Base-by-base conservation (phyloP, 495 filamentous ascomycete species). In the Penicillium steckii region DNA sequence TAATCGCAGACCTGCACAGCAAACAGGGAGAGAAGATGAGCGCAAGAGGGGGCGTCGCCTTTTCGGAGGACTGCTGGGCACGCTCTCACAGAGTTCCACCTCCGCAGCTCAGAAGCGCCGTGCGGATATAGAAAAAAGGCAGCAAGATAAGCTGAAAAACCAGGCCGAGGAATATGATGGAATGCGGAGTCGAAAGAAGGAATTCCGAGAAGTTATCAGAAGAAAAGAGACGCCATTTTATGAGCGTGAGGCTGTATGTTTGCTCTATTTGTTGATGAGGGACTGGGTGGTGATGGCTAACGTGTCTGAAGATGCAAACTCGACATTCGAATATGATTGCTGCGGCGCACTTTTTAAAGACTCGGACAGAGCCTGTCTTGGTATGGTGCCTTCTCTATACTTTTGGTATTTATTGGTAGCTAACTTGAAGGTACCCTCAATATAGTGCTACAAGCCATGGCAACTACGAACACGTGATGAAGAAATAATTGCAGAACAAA, bases 391-490 rank as follows among this genome's bases (percentile, higher is more conserved):
- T 15, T 27, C 4, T 19, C 15, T 21, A 13, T 4, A 1, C 12
- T 6, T 23, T 48, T 12, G 17, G 33, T 10, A 13, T 10, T 27
- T 4, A 27, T 8, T 48, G 12, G 42, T 46, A 2, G 41, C 48
- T 60, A 52, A 60, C 22, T 24, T 17, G 22, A 45, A 56, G 72
- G 29, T 33, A n/a, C n/a, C n/a, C n/a, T n/a, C n/a, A 4, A 37
- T 35, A 3, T 60, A 97, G 93, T 93, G 85, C 68, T 98, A 96
- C 69, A 86, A 86, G 44, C 94, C 94, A 5, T 96, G 89, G 87
- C 83, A 92, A 61, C 73, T 88, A 45, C 79, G 81, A 24, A 68
- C 77, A 4, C 77, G 76, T 15, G 82, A 89, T 51, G 83, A 86
- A 50, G 79, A 74, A 8, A 74, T 70, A 30, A 87, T 90, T 66